Evolutionary conservation across 306 rosid genomes (phyloP).

Genomic region (Cucumis melo): DNA sequence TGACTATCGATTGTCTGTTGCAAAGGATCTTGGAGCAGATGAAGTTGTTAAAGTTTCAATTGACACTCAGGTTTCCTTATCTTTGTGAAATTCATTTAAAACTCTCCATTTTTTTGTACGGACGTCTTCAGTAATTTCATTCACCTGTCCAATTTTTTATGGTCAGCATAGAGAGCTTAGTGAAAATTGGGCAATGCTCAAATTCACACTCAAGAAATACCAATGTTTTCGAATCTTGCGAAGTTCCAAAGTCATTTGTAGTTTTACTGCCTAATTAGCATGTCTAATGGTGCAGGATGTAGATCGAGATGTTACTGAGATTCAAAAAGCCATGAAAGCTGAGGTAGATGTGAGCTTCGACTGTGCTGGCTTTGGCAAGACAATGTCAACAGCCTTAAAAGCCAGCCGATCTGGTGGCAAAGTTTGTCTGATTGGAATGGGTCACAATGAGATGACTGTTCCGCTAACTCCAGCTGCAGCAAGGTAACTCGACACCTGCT

Average conservation of each 20-base stretch:
- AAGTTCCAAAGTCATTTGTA: not conserved
- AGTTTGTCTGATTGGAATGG: conserved; percentile 77
- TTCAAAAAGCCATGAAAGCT: conserved; percentile 33
- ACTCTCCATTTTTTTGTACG: not conserved
- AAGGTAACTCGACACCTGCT: conserved; percentile 25
- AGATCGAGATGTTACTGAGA: too few relatives aligned
- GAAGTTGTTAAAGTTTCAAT: conserved; percentile 49
- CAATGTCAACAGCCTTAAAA: conserved; percentile 64
- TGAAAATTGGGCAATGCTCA: not conserved
- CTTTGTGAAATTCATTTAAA: not conserved
- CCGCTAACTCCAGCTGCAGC: conserved; percentile 56
- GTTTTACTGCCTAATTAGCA: not conserved
- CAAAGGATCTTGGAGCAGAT: conserved; percentile 72
- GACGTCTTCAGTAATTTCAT: not conserved
- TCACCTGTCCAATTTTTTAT: not conserved
- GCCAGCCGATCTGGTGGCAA: conserved; percentile 73
- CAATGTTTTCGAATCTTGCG: not conserved
- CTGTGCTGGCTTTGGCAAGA: conserved; percentile 80
- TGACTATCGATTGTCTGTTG: conserved; percentile 68
- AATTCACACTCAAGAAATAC: not conserved
- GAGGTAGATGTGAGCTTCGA: conserved; percentile 48
- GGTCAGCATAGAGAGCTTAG: not conserved
- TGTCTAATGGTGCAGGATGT: too few relatives aligned
- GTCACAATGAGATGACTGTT: conserved; percentile 61
- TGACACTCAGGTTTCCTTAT: conserved; percentile 33